Evolutionary conservation across 805 yeast species (phyloP).

Genomic region (Yamadazyma phyllophila): DNA sequence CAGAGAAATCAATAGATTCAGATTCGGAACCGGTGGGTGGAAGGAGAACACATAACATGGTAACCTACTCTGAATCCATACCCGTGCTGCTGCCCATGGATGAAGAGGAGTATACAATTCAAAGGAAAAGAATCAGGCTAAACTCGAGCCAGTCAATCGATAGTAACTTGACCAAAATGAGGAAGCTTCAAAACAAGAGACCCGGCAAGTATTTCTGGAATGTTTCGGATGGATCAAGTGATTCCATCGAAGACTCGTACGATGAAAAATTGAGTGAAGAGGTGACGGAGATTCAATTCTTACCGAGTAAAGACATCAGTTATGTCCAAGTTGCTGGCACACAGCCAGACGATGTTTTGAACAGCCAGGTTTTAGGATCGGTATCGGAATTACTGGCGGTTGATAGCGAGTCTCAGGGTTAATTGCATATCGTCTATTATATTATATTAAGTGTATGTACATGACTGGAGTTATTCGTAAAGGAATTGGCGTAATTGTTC

Average conservation of each 20-base stretch:
- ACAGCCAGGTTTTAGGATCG: background rate
- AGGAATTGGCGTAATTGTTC: slow-evolving; percentile 33
- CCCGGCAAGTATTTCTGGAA: slow-evolving; percentile 1
- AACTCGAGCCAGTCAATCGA: background rate
- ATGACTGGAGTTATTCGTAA: background rate
- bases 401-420: background rate
- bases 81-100: background rate
- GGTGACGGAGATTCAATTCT: background rate
- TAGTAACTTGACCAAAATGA: background rate
- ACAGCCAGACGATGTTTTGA: background rate
- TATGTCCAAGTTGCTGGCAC: background rate
- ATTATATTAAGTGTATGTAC: background rate
- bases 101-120: background rate
- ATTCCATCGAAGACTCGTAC: slow-evolving; percentile 2
- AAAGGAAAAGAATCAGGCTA: background rate
- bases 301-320: background rate
- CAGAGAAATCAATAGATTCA: background rate
- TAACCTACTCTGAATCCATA: background rate
- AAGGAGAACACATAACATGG: background rate
- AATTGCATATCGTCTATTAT: background rate
- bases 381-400: too few species aligned
- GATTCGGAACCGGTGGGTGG: background rate
- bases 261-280: background rate
- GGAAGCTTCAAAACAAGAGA: background rate
- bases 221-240: background rate